Percentiles rank a stretch among this genome's conserved stretches.
These are phyloP conservation scores for Colletotrichum eleusines DNA, from an alignment of 2,329 filamentous ascomycete species.

Conservation along the genomic window DNA sequence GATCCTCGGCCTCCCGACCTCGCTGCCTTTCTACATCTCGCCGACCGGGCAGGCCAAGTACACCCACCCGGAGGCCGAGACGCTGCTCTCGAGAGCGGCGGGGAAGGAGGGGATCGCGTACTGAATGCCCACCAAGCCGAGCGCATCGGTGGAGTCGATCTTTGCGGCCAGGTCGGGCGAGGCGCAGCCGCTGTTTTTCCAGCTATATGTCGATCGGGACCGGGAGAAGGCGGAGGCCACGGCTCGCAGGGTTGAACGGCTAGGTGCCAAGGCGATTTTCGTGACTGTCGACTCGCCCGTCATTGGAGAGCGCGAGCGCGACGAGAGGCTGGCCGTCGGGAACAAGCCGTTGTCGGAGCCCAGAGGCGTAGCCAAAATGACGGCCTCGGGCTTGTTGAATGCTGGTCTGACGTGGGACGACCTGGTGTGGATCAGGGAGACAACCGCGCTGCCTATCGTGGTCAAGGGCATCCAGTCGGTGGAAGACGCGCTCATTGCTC, in stretches of 20 bases:
- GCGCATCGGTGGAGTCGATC: conserved; percentile 15
- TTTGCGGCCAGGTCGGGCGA: conserved; percentile 3
- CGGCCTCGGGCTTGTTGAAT: conserved; percentile 68
- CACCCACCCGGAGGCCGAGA: conserved; percentile 72
- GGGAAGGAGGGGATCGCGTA: conserved; percentile 34
- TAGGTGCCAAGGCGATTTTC: conserved; percentile 65
- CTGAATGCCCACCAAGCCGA: conserved; percentile 38
- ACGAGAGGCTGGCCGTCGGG: conserved; percentile 60
- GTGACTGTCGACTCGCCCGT: conserved; percentile 70
- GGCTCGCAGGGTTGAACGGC: conserved; percentile 58
- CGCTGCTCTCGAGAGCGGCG: conserved; percentile 12
- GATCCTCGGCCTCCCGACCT: conserved; percentile 65
- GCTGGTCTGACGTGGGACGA: conserved; percentile 71
- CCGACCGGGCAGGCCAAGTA: conserved; percentile 74
- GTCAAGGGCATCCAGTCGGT: conserved; percentile 78
- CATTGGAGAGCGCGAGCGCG: conserved; percentile 65
- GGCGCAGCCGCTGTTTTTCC: conserved; percentile 61
- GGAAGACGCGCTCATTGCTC: conserved; percentile 70
- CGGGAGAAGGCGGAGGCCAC: conserved; percentile 62
- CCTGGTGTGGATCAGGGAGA: conserved; percentile 69
- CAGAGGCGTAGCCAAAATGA: conserved; percentile 58
- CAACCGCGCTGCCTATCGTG: conserved; percentile 66
- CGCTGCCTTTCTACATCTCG: conserved; percentile 71
- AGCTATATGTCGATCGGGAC: conserved; percentile 71
- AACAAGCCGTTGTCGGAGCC: conserved; percentile 58